Evolutionary conservation across 352 stramenopile species (phyloP).

Genomic region (Phytophthora pluvialis): DNA sequence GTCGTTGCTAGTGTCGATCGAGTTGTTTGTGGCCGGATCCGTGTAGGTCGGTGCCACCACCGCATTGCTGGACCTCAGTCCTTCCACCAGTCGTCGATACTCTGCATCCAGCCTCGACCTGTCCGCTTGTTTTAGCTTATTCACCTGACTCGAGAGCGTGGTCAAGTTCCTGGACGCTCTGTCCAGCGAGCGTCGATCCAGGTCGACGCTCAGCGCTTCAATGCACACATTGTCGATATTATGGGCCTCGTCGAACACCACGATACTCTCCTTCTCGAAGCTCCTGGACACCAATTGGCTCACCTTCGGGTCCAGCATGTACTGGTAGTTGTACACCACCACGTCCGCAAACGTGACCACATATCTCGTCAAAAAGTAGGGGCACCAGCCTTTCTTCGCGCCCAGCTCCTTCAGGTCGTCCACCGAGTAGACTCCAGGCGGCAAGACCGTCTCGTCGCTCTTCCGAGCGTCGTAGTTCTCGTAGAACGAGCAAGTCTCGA

Average conservation of each 20-base stretch:
- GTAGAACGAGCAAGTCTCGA: constrained; percentile 91
- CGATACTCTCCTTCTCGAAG: constrained; percentile 93
- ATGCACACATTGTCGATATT: constrained; percentile 99
- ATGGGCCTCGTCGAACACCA: constrained; percentile 99
- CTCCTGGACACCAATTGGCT: constrained; percentile 91
- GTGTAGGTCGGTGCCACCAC: constrained; percentile 64
- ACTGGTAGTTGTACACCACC: constrained; percentile 99
- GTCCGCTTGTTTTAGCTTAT: constrained; percentile 92
- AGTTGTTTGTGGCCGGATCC: constrained; percentile 43
- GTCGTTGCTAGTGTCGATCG: constrained; percentile 64
- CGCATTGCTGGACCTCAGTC: constrained; percentile 92
- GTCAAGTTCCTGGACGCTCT: constrained; percentile 92
- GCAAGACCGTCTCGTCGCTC: constrained; percentile 93
- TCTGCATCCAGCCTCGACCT: constrained; percentile 93
- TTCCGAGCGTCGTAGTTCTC: constrained; percentile 89
- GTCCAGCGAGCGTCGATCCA: constrained; percentile 94
- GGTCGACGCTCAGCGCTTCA: constrained; percentile 96
- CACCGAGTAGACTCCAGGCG: constrained; percentile 95
- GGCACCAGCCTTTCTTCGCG: constrained; percentile 93
- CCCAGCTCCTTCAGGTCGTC: constrained; percentile 97
- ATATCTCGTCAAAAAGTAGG: constrained; percentile 98
- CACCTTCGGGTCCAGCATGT: constrained; percentile 99
- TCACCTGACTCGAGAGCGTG: constrained; percentile 77
- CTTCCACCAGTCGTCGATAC: constrained; percentile 95
- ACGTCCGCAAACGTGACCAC: constrained; percentile 98